Base-by-base conservation (phyloP, 345 rosid genomes). In the Angophora floribunda region DNA sequence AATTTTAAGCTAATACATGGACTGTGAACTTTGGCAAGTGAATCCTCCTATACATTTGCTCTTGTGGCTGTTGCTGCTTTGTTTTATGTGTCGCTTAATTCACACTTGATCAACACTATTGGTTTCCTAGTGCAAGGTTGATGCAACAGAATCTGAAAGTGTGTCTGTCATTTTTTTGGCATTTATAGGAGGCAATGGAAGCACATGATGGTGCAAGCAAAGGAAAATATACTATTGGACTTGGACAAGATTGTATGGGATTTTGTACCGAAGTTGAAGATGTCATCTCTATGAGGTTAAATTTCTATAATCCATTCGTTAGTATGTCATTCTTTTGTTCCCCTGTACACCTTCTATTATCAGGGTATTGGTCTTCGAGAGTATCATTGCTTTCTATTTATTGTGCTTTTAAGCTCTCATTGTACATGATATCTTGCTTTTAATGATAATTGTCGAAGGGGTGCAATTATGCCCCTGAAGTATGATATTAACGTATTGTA, bases 221-320 rank as follows among this genome's bases (percentile, higher is more conserved):
- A 92, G 99, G 99, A 52, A 98, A 98, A 89, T 98, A 98, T 92
- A 98, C 99, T 5, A 96, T 98, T 86, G 99, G 99, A 67, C 99
- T 98, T 90, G 99, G 99, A 89, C 99, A 98, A 91, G 99, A 98
- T 89, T 95, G 99, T 91, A 89, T 98, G 98, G 99, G 94, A 59
- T 98, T 98, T 91, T 98, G 99, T 90, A 92, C 98, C 7, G 99
- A 98, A 91, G 96, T 98, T 86, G 99, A 98, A 94, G 99, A 98
- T 95, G 99, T 98, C 75, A 96, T 98, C 91, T 98, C 99, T 12
- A 97, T 98, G 99, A 96, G 99, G 99, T 97, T 87, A 78, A 30
- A 51, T 88, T 88, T 86, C 86, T 85, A 70, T 47, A 86, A 52
- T 86, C 67, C 87, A 17, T 14, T 86, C 75, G 32, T 32, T 55